Evolutionary conservation across 495 filamentous ascomycete species (phyloP).

Genomic region (Podospora comata): DNA sequence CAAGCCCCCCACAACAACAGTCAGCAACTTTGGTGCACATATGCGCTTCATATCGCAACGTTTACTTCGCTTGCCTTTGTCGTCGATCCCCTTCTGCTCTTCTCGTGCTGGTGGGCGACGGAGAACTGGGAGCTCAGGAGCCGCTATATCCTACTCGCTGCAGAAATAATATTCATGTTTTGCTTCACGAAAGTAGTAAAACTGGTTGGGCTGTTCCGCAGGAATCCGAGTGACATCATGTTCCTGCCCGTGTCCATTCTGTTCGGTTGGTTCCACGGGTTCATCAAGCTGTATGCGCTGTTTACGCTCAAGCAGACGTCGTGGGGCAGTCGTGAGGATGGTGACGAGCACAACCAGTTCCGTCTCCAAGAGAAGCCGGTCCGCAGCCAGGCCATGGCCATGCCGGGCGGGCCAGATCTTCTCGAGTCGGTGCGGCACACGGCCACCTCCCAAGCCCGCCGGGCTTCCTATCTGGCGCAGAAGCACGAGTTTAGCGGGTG

Average conservation of each 20-base stretch:
- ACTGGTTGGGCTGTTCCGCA: constrained; percentile 67
- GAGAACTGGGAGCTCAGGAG: constrained; percentile 41
- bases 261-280: constrained; percentile 74
- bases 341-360: constrained; percentile 58
- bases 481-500: constrained; percentile 23
- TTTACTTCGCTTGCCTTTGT: constrained; percentile 67
- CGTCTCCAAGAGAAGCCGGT: constrained; percentile 52
- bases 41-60: constrained; percentile 71
- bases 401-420: constrained; percentile 37
- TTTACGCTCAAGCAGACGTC: constrained; percentile 68
- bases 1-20: constrained; percentile 36
- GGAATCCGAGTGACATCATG: constrained; percentile 64
- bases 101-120: constrained; percentile 50
- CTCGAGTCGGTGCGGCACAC: constrained; percentile 21
- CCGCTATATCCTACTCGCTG: constrained; percentile 46
- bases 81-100: constrained; percentile 61
- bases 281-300: constrained; percentile 73
- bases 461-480: constrained; percentile 14
- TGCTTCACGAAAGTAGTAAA: constrained; percentile 72
- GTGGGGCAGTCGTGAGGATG: constrained; percentile 66
- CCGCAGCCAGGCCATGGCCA: constrained; percentile 47
- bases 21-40: constrained; percentile 70
- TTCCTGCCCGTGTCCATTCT: constrained; percentile 69
- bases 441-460: constrained; percentile 20
- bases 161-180: constrained; percentile 51